Conservation (phyloP, 2,329 filamentous ascomycete species). For the Madurella fahalii region DNA sequence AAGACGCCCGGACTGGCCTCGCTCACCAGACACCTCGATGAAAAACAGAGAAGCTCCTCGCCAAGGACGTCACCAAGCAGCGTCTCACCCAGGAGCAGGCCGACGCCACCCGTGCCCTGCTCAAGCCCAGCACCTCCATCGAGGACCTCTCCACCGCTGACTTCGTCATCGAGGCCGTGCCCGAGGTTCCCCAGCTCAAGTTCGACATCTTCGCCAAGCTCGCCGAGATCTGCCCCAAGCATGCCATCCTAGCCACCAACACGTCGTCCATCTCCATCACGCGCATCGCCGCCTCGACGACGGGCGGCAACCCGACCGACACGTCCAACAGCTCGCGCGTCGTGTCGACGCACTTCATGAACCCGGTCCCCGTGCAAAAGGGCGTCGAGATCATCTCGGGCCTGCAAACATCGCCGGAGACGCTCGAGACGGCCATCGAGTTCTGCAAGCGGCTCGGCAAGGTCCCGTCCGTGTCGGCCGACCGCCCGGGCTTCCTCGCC, state of each 20-base stretch:
- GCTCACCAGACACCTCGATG: neutral
- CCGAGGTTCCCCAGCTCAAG: slow-evolving; percentile 86
- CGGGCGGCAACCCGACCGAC: slow-evolving; percentile 66
- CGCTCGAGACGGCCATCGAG: slow-evolving; percentile 74
- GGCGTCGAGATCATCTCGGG: slow-evolving; percentile 97
- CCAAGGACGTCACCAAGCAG: slow-evolving; percentile 87
- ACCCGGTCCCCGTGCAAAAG: slow-evolving; percentile 94
- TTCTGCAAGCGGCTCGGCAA: slow-evolving; percentile 95
- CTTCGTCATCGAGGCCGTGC: slow-evolving; percentile 96
- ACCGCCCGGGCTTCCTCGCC: slow-evolving; percentile 89
- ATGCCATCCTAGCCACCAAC: slow-evolving; percentile 93
- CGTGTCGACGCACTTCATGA: slow-evolving; percentile 98
- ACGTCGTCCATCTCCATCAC: slow-evolving; percentile 99
- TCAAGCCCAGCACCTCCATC: slow-evolving; percentile 68
- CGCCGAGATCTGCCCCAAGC: slow-evolving; percentile 73
- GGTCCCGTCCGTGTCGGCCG: slow-evolving; percentile 78
- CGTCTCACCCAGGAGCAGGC: slow-evolving; percentile 80
- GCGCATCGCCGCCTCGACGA: slow-evolving; percentile 84
- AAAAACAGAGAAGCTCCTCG: slow-evolving; percentile 74
- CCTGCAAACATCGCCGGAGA: slow-evolving; percentile 80
- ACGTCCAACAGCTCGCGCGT: slow-evolving; percentile 80
- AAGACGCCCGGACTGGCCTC: neutral
- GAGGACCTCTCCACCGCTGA: slow-evolving; percentile 78
- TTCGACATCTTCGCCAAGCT: slow-evolving; percentile 80
- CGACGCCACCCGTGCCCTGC: slow-evolving; percentile 63